These are phyloP conservation scores for Nematocida ausubeli DNA, from an alignment of 371 early-diverging fungal genomes.

Conservation along the genomic window DNA sequence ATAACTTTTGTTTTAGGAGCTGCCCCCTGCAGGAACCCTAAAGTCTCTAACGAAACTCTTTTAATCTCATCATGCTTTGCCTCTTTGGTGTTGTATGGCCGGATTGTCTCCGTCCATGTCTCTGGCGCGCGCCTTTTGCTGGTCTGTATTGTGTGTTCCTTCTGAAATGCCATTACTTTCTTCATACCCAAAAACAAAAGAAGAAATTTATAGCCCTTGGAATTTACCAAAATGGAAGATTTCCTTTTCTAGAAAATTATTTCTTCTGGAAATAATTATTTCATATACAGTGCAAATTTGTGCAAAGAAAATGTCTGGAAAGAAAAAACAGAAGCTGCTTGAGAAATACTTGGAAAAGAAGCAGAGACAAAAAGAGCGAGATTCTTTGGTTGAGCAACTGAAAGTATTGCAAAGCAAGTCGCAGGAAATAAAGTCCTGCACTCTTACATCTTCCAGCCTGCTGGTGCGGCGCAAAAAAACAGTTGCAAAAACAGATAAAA, in stretches of 20 bases:
- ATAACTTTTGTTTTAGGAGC: background rate
- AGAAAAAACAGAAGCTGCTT: conserved; percentile 58
- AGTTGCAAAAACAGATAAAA: background rate
- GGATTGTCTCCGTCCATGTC: conserved; percentile 16
- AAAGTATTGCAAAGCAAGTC: conserved; percentile 32
- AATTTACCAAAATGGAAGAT: conserved; percentile 37
- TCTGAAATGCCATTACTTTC: background rate
- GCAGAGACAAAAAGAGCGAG: conserved; percentile 58
- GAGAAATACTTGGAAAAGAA: conserved; percentile 66
- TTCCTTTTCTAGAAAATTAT: conserved; percentile 10
- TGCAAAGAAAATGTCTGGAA: conserved; percentile 31
- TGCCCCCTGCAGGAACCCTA: background rate
- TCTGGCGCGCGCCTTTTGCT: conserved; percentile 30
- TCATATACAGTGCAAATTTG: background rate
- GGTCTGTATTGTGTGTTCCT: background rate
- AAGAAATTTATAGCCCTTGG: conserved; percentile 32
- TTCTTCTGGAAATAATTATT: conserved; percentile 20
- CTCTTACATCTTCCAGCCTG: conserved; percentile 4
- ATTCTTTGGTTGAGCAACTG: conserved; percentile 59
- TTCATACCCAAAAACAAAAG: conserved; percentile 40
- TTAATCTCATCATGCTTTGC: conserved; percentile 22
- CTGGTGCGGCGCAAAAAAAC: background rate
- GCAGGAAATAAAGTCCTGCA: background rate
- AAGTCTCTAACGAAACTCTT: conserved; percentile 4
- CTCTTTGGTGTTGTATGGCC: background rate